Base-by-base conservation (phyloP, 1,139 yeast genomes). In the Yamadazyma atmosphaerica region DNA sequence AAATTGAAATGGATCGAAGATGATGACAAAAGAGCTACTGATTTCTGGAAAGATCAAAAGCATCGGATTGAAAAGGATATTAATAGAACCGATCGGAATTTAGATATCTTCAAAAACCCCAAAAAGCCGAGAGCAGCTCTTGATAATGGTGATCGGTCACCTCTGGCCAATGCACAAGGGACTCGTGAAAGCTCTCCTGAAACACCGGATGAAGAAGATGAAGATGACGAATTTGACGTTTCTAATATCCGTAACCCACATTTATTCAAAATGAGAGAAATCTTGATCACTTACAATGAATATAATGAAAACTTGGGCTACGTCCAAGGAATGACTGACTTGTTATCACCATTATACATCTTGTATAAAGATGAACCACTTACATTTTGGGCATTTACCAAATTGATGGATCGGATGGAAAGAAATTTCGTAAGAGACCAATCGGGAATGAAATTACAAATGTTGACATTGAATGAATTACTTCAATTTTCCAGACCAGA, bases 261-360 rank as follows among this genome's bases (percentile, higher is more conserved):
- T 61, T 67, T 92, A 44, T 74, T 78, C 46, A 76, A 68, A 38
- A 67, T 92, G 67, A 77, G 89, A 51, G 90, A 86, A 50, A 85
- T 94, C 46, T 70, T 92, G 32, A 72, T 88, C 41, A 87, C 97
- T 1, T 92, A 85, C 55, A 90, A 92, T 58, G 90, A 86, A 60
- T 77, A 81, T 59, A 92, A 92, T 59, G 72, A 68, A 35, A 84
- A 88, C 49, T 65, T 94, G 50, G 98, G 98, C 0, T 92, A 92
- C 55, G 96, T 92, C 16, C 99, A 92, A 63, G 99, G 99, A 2
- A 92, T 92, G 99, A 83, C 95, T 7, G 99, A 92, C 59, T 67
- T 92, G 39, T 68, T 94, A 29, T 84, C 96, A 0, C 98, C 98
- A 1, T 62, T 92, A 4, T 94, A 89, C 56, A 86, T 81, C 32